phyloP scores from a whole-genome alignment of 805 yeast genomes.

The Allodekkera sacchari region DNA sequence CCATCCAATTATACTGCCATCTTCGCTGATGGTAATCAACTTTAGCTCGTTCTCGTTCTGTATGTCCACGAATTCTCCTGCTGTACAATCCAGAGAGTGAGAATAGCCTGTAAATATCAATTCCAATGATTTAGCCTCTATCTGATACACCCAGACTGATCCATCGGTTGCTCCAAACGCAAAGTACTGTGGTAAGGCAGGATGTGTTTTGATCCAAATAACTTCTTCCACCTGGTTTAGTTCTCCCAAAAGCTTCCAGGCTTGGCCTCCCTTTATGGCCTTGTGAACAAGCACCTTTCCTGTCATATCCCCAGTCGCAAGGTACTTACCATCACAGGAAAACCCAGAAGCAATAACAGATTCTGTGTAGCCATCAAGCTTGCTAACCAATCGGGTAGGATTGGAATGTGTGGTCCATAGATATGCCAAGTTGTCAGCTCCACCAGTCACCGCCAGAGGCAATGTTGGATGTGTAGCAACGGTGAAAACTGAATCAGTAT shows the following conservation, averaged over 20 bases:
- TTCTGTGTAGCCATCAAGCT: constrained; percentile 76
- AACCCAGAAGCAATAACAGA: constrained; percentile 81
- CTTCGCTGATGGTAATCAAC: constrained; percentile 73
- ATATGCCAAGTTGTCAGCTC: constrained; percentile 85
- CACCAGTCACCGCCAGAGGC: constrained; percentile 87
- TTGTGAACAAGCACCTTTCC: constrained; percentile 74
- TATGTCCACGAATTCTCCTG: constrained; percentile 63
- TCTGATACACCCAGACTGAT: constrained; percentile 86
- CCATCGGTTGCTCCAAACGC: constrained; percentile 94
- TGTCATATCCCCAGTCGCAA: constrained; percentile 91
- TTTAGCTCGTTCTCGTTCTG: constrained; percentile 45
- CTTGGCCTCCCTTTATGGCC: constrained; percentile 68
- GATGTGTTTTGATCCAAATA: constrained; percentile 76
- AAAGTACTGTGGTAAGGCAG: constrained; percentile 61
- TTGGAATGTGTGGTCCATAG: constrained; percentile 88
- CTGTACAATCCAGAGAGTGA: constrained; percentile 74
- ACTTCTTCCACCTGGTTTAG: constrained; percentile 88
- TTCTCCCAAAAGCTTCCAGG: constrained; percentile 47
- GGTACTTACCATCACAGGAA: constrained; percentile 70
- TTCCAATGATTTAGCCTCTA: constrained; percentile 49
- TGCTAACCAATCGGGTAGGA: constrained; percentile 74
- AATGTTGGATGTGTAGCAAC: constrained; percentile 77
- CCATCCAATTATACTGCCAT: constrained; percentile 84
- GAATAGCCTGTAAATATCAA: constrained; percentile 73
- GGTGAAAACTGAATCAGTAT: constrained; percentile 78